phyloP scores from a whole-genome alignment of 768 basidiomycete species.

The Suillus spraguei region DNA sequence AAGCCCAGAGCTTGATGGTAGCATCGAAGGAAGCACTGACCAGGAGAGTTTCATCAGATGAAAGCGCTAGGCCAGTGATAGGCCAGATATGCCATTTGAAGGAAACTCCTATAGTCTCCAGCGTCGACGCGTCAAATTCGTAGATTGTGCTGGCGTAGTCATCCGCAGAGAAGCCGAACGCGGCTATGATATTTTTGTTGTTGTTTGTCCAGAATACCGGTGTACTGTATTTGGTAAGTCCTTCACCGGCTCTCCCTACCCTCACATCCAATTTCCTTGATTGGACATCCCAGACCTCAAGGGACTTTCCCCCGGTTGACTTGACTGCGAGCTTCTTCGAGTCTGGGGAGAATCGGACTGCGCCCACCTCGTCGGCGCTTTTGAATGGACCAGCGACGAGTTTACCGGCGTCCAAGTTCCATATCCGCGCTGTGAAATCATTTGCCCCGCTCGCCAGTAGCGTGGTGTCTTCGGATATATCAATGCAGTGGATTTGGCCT shows the following conservation, averaged over 20 bases:
- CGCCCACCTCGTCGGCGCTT: accelerated
- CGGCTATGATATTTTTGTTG: too few relatives aligned
- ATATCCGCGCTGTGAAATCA: accelerated
- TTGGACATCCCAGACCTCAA: not conserved
- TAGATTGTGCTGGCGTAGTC: too few relatives aligned
- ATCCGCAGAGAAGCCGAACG: too few relatives aligned
- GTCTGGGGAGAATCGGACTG: not conserved
- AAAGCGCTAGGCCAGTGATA: not conserved
- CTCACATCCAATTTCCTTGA: not conserved
- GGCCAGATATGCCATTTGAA: not conserved
- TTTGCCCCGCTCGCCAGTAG: not conserved
- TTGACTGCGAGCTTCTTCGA: not conserved
- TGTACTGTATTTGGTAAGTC: not conserved
- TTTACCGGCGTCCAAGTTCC: not conserved
- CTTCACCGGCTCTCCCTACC: too few relatives aligned
- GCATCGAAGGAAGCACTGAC: not conserved
- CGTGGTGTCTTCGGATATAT: not conserved
- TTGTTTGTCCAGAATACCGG: not conserved
- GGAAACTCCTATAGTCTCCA: too few relatives aligned
- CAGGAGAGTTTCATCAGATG: not conserved
- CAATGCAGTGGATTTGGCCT: accelerated
- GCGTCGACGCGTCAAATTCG: too few relatives aligned
- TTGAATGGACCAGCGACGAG: not conserved
- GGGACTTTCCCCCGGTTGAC: accelerated
- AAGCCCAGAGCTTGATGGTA: not conserved